phyloP scores from a whole-genome alignment of 23 red algal species.

The Gracilaria domingensis region DNA sequence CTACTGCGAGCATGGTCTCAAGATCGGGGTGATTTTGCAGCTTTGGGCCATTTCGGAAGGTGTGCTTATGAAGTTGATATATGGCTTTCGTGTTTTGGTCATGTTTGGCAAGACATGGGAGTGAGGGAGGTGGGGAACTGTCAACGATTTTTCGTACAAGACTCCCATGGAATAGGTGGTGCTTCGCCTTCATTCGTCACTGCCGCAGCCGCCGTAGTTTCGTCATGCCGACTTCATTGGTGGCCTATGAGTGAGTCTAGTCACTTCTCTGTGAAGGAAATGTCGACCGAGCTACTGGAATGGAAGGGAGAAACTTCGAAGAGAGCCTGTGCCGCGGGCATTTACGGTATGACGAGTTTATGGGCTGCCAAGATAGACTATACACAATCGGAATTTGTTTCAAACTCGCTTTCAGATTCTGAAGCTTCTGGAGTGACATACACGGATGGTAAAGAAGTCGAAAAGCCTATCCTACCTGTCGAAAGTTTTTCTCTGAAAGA shows the following conservation, averaged over 20 bases:
- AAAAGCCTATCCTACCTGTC: conserved; percentile 43
- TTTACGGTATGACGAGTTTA: conserved; percentile 54
- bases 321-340: conserved; percentile 48
- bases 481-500: conserved; percentile 67
- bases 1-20: conserved; percentile 57
- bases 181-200: conserved; percentile 30
- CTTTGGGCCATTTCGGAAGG: conserved; percentile 50
- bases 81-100: conserved; percentile 57
- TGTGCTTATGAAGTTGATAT: conserved; percentile 48
- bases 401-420: conserved; percentile 19
- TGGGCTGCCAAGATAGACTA: conserved; percentile 71
- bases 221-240: conserved; percentile 62
- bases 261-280: conserved; percentile 53
- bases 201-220: conserved; percentile 59
- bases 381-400: conserved; percentile 36
- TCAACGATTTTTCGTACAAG: conserved; percentile 48
- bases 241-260: conserved; percentile 65
- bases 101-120: conserved; percentile 67
- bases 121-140: conserved; percentile 14
- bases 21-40: conserved; percentile 42
- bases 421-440: conserved; percentile 7
- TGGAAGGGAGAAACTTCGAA: conserved; percentile 51
- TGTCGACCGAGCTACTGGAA: conserved; percentile 62
- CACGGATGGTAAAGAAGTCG: conserved; percentile 30
- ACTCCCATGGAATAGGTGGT: conserved; percentile 54